phyloP scores from a whole-genome alignment of 352 stramenopile genomes.

The Pythium aquatile region DNA sequence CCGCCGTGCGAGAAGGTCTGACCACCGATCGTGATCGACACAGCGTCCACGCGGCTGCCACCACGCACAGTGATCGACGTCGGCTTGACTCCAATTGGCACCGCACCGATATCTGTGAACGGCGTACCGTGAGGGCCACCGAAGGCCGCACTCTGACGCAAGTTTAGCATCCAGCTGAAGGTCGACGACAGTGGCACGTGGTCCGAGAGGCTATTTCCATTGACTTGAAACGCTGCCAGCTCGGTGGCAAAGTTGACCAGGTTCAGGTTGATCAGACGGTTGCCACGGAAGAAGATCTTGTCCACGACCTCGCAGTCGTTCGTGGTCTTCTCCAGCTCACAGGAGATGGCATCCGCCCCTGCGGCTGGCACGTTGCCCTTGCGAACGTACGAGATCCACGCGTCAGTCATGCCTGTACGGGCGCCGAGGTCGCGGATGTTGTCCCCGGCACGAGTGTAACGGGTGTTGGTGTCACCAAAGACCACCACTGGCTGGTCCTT shows the following conservation, averaged over 20 bases:
- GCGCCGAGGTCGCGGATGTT: constrained; percentile 37
- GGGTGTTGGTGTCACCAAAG: constrained; percentile 61
- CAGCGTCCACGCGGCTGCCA: constrained; percentile 34
- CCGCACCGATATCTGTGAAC: constrained; percentile 38
- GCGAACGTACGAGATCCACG: constrained; percentile 41
- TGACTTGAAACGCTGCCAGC: constrained; percentile 35
- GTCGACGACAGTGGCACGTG: constrained; percentile 45
- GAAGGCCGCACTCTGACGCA: constrained; percentile 33
- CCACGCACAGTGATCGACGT: constrained; percentile 39
- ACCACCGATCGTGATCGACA: constrained; percentile 32
- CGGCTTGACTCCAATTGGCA: constrained; percentile 25
- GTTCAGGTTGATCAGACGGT: constrained; percentile 29
- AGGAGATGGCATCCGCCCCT: constrained; percentile 39
- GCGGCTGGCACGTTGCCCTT: constrained; percentile 32
- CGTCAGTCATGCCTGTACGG: constrained; percentile 35
- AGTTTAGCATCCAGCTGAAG: constrained; percentile 39
- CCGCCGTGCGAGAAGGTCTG: constrained; percentile 38
- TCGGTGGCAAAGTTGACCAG: constrained; percentile 43
- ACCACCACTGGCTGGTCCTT: constrained; percentile 45
- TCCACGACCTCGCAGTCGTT: constrained; percentile 55
- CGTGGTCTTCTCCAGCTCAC: constrained; percentile 32
- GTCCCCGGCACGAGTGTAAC: constrained; percentile 45
- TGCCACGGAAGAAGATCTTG: constrained; percentile 60
- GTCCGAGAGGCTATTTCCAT: constrained; percentile 42
- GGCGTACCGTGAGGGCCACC: constrained; percentile 40